These are phyloP conservation scores for Tuber borchii DNA, from an alignment of 495 filamentous ascomycete species.

Conservation along the genomic window DNA sequence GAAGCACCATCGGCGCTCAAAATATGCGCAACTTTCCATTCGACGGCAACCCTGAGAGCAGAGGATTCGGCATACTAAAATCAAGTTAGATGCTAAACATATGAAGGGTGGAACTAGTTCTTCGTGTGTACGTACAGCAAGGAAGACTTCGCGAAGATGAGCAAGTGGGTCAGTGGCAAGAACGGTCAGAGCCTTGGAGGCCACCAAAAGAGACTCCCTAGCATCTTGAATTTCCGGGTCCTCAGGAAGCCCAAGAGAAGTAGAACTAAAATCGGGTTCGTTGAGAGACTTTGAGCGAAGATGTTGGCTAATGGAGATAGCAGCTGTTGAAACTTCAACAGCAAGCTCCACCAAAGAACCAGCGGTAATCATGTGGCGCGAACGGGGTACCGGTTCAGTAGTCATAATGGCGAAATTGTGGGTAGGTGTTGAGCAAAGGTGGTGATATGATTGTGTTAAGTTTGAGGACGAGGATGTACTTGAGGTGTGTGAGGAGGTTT, in stretches of 20 bases:
- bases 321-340: constrained; percentile 17
- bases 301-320: constrained; percentile 8
- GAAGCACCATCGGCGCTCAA: constrained; percentile 11
- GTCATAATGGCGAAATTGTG: neutral
- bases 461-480: neutral
- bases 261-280: constrained; percentile 14
- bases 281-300: constrained; percentile 13
- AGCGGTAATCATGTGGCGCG: neutral
- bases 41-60: constrained; percentile 6
- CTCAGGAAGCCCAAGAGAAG: constrained; percentile 12
- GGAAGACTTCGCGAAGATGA: constrained; percentile 15
- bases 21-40: constrained; percentile 23
- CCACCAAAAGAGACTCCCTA: constrained; percentile 12
- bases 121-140: constrained; percentile 8
- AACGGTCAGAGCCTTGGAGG: constrained; percentile 18
- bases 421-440: too few relatives aligned
- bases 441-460: too few relatives aligned
- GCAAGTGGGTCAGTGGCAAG: constrained; percentile 19
- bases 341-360: constrained; percentile 17
- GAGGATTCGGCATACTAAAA: constrained; percentile 13
- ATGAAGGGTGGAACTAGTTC: neutral
- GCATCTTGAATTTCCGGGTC: constrained; percentile 22
- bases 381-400: neutral
- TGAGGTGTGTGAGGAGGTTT: neutral
- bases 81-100: neutral